Conservation (phyloP, 805 yeast genomes). For the Ogataea kodamae region DNA sequence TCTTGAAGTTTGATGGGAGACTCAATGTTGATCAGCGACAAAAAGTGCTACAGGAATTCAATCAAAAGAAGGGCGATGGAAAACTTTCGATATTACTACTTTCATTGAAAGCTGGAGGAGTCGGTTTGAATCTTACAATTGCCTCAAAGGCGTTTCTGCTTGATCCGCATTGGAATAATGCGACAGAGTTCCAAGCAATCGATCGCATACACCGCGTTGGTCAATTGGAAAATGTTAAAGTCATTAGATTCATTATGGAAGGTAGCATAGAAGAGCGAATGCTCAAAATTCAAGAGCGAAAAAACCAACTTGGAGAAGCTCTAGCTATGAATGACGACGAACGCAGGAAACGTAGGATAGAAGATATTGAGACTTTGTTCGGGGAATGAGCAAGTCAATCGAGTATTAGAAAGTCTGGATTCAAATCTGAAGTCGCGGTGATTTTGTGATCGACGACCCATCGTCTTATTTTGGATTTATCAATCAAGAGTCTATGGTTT, state of each 20-base stretch:
- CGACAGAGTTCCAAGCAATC: conserved; percentile 86
- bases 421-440: conserved; percentile 16
- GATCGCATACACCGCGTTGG: conserved; percentile 92
- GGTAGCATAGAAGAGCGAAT: conserved; percentile 84
- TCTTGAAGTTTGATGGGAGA: conserved; percentile 81
- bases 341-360: conserved; percentile 62
- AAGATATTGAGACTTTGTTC: conserved; percentile 67
- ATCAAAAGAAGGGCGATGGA: conserved; percentile 22
- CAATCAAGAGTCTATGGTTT: conserved; percentile 22
- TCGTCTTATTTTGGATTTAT: conserved; percentile 22
- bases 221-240: conserved; percentile 67
- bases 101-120: conserved; percentile 91
- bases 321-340: conserved; percentile 75
- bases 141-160: conserved; percentile 84
- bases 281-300: conserved; percentile 82
- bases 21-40: conserved; percentile 64
- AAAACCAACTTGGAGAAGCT: conserved; percentile 76
- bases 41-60: conserved; percentile 55
- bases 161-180: conserved; percentile 98
- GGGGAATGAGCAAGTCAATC: conserved; percentile 35
- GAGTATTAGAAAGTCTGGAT: conserved; percentile 25
- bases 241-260: conserved; percentile 75
- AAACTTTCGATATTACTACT: conserved; percentile 50
- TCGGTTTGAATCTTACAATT: conserved; percentile 80
- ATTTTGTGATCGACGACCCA: conserved; percentile 30